phyloP scores from a whole-genome alignment of 108 stramenopile genomes.

The Nitzschia sp. region DNA sequence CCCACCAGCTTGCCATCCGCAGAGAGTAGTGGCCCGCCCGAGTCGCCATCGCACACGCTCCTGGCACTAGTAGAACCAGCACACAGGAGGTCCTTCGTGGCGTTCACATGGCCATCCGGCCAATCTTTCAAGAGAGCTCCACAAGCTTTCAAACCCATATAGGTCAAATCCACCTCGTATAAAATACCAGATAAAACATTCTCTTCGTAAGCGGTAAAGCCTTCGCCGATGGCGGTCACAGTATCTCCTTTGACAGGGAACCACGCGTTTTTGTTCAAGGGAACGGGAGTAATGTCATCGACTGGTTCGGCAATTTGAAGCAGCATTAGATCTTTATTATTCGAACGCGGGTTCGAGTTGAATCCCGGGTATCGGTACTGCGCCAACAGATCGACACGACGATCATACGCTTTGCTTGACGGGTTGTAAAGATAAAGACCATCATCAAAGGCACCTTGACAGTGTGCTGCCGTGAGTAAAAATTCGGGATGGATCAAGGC shows the following conservation, averaged over 20 bases:
- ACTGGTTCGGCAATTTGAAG: neutral
- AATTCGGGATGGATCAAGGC: slow-evolving; percentile 27
- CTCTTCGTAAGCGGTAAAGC: neutral
- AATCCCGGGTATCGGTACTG: slow-evolving; percentile 2
- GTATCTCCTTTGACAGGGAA: neutral
- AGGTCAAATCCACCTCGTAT: neutral
- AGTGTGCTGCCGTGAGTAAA: slow-evolving; percentile 40
- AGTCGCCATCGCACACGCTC: slow-evolving; percentile 21
- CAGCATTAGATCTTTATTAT: slow-evolving; percentile 7
- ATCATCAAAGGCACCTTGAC: slow-evolving; percentile 13
- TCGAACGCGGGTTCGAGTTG: neutral
- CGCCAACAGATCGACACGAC: neutral
- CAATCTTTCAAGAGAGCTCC: neutral
- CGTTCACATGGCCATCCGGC: neutral
- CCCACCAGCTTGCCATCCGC: slow-evolving; percentile 12
- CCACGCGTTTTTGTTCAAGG: neutral
- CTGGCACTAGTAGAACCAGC: neutral
- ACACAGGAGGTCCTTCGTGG: slow-evolving; percentile 15
- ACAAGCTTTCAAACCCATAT: neutral
- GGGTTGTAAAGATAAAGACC: slow-evolving; percentile 18
- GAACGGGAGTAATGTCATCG: neutral
- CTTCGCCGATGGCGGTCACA: slow-evolving; percentile 1
- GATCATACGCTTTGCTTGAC: slow-evolving; percentile 4
- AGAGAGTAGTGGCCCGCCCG: slow-evolving; percentile 21
- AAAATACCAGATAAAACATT: neutral